Evolutionary conservation across 2,329 filamentous ascomycete genomes (phyloP), one percentile per base, ranked within the genome.

Genomic region (Diplodia sapinea): DNA sequence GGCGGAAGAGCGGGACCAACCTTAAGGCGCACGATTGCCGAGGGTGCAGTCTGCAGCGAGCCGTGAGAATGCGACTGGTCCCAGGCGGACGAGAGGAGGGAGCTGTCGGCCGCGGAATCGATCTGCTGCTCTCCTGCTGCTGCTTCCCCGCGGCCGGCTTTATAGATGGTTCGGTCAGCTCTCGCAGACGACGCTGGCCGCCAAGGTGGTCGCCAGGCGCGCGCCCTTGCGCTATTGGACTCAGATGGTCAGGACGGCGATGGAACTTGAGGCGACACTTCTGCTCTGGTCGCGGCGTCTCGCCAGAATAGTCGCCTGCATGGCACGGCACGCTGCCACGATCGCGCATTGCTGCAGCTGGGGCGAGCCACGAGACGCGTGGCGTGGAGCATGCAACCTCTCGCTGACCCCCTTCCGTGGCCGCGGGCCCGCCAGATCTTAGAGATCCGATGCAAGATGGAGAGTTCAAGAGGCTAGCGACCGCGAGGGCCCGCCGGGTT

Each of bases 141-240:
- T 33, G 56, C 38, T n/a, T 20, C 36, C 50, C 29, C 51, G 13
- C 36, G 12, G 43, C 33, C 47, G 31, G 33, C 65, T 50, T 66
- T 51, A 66, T 66, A 57, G 31, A 17, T 31, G 40, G 52, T 38
- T 38, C 54, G 50, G 63, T 47, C 62, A 51, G 61, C 61, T 38
- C 61, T 64, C 61, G 47, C 61, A 29, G 33, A 26, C 43, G 62
- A 38, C 40, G 51, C 62, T 49, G 29, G 43, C 43, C 38, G 63
- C 63, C 63, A 31, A 65, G 54, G 15, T 59, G 20, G 43, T 66
- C 64, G 29, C 26, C 47, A 43, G 64, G 55, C 65, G 65, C 56
- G 50, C 66, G 57, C 66, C 66, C 66, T 68, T 68, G 66, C 66
- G 66, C 57, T 67, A 67, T 67, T 67, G 65, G 65, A 67, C 65